Evolutionary conservation across 768 basidiomycete genomes (phyloP), one percentile per base, ranked within the genome.

Genomic region (Suillus paluster): DNA sequence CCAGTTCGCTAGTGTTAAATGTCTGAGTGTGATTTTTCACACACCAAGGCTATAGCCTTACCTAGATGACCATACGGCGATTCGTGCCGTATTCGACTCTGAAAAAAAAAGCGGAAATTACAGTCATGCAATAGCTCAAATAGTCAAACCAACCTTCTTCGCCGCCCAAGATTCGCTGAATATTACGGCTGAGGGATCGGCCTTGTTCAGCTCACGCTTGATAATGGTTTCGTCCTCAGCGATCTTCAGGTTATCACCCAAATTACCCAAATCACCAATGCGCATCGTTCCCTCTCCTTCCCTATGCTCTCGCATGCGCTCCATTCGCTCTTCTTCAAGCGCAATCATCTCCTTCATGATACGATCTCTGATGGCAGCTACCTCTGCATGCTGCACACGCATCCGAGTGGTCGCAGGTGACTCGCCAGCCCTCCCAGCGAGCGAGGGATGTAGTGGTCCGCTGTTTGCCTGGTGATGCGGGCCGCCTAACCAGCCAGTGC

Each of bases 281-380:
- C 84, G 78, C 67, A 91, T 80, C 67, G 89, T 86, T 23, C 86
- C 81, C 62, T 92, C 89, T 54, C 84, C 86, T 64, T 91, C 89
- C 14, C 78, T 75, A 64, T 82, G 83, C 67, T 87, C 87, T 61
- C 84, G 83, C 96, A 97, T 98, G 21, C 95, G 85, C 63, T 91
- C 87, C 89, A 99, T 96, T 27, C 97, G 86, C 73, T 99, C 95
- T 72, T 99, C 96, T 76, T 99, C 97, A 30, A 99, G 79, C 25
- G 94, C 83, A 64, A 98, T 81, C 97, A 99, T 99, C 81, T 99
- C 97, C 67, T 91, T 87, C 97, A 99, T 99, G 64, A 99, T 99
- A 23, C 95, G 84, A 67, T 95, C 91, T 17, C 94, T 86, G 67
- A 99, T 99, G 1, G 91, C 91, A 1, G 91, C 83, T 5, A 96